Evolutionary conservation across 2,329 filamentous ascomycete species (phyloP).

Genomic region (Nannizzia gypsea): DNA sequence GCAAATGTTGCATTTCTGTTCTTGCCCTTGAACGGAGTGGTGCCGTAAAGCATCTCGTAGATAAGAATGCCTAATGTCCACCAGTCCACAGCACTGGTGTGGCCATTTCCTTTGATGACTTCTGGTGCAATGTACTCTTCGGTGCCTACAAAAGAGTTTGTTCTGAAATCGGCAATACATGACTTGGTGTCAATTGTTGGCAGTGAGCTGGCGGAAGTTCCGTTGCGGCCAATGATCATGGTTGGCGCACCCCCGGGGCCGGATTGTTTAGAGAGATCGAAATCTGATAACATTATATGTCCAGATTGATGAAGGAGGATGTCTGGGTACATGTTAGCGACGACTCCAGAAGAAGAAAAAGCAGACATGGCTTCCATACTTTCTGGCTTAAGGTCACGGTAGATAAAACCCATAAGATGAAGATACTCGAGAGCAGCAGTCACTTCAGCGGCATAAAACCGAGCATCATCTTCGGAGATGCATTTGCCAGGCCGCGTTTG

Average conservation of each 20-base stretch:
- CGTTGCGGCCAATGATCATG: slow-evolving; percentile 90
- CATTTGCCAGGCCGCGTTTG: slow-evolving; percentile 96
- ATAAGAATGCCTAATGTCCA: slow-evolving; percentile 96
- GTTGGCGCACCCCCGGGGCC: slow-evolving; percentile 90
- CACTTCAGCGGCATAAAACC: slow-evolving; percentile 95
- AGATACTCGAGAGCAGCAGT: slow-evolving; percentile 93
- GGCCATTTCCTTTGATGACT: slow-evolving; percentile 95
- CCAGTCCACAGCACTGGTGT: slow-evolving; percentile 98
- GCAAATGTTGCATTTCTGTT: slow-evolving; percentile 97
- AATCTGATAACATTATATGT: slow-evolving; percentile 99
- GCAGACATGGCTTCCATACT: slow-evolving; percentile 45
- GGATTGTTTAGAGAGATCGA: slow-evolving; percentile 95
- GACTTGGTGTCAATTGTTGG: slow-evolving; percentile 98
- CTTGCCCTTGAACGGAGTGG: slow-evolving; percentile 98
- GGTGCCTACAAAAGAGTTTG: slow-evolving; percentile 95
- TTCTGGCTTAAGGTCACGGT: slow-evolving; percentile 93
- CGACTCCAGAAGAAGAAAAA: background rate
- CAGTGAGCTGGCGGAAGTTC: slow-evolving; percentile 71
- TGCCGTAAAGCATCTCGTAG: slow-evolving; percentile 98
- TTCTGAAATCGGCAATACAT: slow-evolving; percentile 95
- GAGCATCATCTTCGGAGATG: slow-evolving; percentile 88
- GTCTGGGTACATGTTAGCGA: slow-evolving; percentile 44
- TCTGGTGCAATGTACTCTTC: slow-evolving; percentile 98
- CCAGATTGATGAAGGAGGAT: slow-evolving; percentile 98
- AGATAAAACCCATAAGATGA: slow-evolving; percentile 98